Percentiles rank a stretch among this genome's conserved stretches.
Conservation (phyloP, 805 yeast species). For the Suhomyces prunicola region DNA sequence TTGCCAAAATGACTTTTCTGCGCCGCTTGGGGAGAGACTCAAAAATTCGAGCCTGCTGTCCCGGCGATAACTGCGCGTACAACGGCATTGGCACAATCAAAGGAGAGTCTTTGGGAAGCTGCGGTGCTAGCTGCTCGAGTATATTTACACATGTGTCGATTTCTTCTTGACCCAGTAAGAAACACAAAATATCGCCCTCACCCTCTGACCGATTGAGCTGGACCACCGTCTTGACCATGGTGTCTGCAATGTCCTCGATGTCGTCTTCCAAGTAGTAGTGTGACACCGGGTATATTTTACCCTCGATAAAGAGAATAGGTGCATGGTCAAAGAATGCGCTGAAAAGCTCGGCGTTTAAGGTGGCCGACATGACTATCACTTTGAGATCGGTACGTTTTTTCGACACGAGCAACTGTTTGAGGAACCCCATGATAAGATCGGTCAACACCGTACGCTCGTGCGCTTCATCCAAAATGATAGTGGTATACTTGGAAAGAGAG, state of each 20-base stretch:
- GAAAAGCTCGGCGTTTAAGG: constrained; percentile 87
- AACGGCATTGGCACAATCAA: constrained; percentile 73
- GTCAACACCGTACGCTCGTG: constrained; percentile 94
- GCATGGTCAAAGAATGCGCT: constrained; percentile 73
- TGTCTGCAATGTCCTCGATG: constrained; percentile 80
- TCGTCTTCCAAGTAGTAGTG: constrained; percentile 61
- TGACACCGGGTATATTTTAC: constrained; percentile 83
- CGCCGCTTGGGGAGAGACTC: constrained; percentile 57
- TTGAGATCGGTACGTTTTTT: constrained; percentile 57
- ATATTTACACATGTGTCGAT: constrained; percentile 78
- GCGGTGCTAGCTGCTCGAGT: constrained; percentile 58
- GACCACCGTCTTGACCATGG: constrained; percentile 66
- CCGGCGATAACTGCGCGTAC: constrained; percentile 90
- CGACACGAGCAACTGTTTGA: constrained; percentile 57
- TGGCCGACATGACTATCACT: constrained; percentile 92
- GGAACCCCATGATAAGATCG: constrained; percentile 83
- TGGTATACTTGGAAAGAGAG: constrained; percentile 59
- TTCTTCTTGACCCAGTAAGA: constrained; percentile 96
- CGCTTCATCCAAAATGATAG: constrained; percentile 90
- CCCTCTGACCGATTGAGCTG: constrained; percentile 79
- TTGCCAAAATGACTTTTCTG: constrained; percentile 85
- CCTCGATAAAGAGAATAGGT: constrained; percentile 85
- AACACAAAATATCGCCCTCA: constrained; percentile 87
- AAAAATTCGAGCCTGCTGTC: constrained; percentile 79
- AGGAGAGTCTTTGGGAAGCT: constrained; percentile 74